Conservation (phyloP, 1,284 basidiomycete genomes). For the Cerioporus squamosus region DNA sequence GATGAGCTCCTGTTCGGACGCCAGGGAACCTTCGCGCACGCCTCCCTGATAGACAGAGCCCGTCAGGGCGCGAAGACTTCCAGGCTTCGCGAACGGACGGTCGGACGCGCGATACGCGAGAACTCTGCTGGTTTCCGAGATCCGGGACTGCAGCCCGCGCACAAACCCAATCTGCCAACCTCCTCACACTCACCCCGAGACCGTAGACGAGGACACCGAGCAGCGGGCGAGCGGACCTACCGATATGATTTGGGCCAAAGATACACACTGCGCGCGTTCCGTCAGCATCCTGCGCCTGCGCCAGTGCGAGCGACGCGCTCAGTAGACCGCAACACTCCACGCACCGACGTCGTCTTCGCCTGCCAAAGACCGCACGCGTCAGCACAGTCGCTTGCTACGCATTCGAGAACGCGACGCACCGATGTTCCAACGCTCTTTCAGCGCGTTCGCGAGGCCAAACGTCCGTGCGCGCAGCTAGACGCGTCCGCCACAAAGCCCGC, state of each 20-base stretch:
- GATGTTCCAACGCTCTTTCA: slow-evolving; percentile 26
- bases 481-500: not conserved
- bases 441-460: slow-evolving; percentile 27
- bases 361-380: not conserved
- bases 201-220: not conserved
- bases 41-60: not conserved
- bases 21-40: too few relatives aligned
- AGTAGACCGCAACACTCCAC: not conserved
- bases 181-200: too few relatives aligned
- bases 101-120: not conserved
- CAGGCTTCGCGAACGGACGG: not conserved
- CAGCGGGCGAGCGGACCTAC: slow-evolving; percentile 11
- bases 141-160: too few relatives aligned
- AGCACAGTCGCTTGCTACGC: not conserved
- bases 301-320: not conserved
- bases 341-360: slow-evolving; percentile 29
- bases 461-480: slow-evolving; percentile 26
- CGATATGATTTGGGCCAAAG: slow-evolving; percentile 41
- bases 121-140: not conserved
- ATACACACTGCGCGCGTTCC: slow-evolving; percentile 32
- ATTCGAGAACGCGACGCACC: slow-evolving; percentile 14
- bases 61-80: not conserved
- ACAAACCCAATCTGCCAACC: not conserved
- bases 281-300: not conserved
- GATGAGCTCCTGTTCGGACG: too few relatives aligned